Evolutionary conservation across 2,329 filamentous ascomycete genomes (phyloP), one percentile per base, ranked within the genome.

Genomic region (Calonectria fujianensis): DNA sequence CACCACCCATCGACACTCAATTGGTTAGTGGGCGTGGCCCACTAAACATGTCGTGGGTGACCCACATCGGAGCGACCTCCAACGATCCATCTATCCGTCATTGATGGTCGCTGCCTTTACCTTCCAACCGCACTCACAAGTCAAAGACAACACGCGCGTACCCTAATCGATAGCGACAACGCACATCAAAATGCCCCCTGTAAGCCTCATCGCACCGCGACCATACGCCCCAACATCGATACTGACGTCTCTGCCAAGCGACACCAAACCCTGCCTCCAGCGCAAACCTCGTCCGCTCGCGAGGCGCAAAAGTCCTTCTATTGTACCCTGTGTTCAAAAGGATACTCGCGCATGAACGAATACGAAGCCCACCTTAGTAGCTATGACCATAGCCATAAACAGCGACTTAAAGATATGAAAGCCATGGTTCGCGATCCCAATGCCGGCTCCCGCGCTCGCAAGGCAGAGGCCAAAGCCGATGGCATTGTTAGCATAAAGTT

Each of bases 341-440:
- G 96, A 80, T 99, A 98, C 86, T 93, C 93, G 2, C 95, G 97
- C 71, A 96, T 98, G 90, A 96, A 97, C 83, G 96, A 98, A 84
- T 98, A 97, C 84, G 96, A 98, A 85, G 94, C 96, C 10, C 97
- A 99, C 84, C 94, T 98, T 72, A 93, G 93, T 77, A 97, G 94
- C 81, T 98, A 98, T 85, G 97, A 98, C 83, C 97, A 99, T 86
- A 94, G 95, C 80, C 97, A 99, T 86, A 96, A 96, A 84, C 96
- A 97, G 87, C 94, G 95, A 65, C 91, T 96, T 73, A 95, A 95
- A 85, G 94, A 97, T 81, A 96, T 96, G 94, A 95, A 95, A 85
- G 93, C 94, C 81, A 93, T 96, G 88, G 93, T 94, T 39, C 92
- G 93, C 78, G 93, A 95, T 78, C 92, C 94, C 1, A 90, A 89